Evolutionary conservation across 257 asterid genomes (phyloP), one percentile per base, ranked within the genome.

Genomic region (Cordia subcordata): DNA sequence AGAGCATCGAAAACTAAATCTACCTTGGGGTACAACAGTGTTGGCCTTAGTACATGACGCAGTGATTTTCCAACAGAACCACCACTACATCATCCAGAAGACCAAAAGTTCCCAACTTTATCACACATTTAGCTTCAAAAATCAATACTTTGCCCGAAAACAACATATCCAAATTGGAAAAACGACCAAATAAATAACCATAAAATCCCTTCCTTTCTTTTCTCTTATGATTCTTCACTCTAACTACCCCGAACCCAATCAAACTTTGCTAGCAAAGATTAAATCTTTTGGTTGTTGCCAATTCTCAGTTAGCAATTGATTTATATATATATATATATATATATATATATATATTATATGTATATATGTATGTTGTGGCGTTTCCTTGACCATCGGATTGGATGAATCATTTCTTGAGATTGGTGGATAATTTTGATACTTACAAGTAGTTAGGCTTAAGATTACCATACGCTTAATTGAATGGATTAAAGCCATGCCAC

Each of bases 401-500:
- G n/a, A 42, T 42, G 47, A 42, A 42, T 1, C 47, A 42, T 42
- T 14, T 42, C 47, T 42, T 42, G 47, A 42, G 47, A 42, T 42
- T 42, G 10, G 47, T 42, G 10, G 10, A 4, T 42, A 42, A 42
- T 42, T 14, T 3, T 42, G 8, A 11, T 42, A 42, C 47, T 42
- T 42, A 42, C 4, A 10, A 11, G 47, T 42, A 42, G n/a, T n/a
- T n/a, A 39, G 15, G 8, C 47, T 42, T 42, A 42, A 42, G 4
- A 42, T 68, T 68, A 65, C 21, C 64, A 60, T 42, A 42, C 10
- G 12, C 19, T 55, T 53, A 68, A 65, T 57, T 66, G 57, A 68
- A 64, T 62, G 79, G 87, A 76, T 69, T 77, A 52, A 56, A 64
- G 20, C 63, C 49, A 63, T 55, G 86, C 81, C 87, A 82, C 82